Percentiles rank a stretch among this genome's conserved stretches.
These are phyloP conservation scores for Pseudogymnoascus sp. DNA, from an alignment of 2,329 filamentous ascomycete species.

Conservation along the genomic window DNA sequence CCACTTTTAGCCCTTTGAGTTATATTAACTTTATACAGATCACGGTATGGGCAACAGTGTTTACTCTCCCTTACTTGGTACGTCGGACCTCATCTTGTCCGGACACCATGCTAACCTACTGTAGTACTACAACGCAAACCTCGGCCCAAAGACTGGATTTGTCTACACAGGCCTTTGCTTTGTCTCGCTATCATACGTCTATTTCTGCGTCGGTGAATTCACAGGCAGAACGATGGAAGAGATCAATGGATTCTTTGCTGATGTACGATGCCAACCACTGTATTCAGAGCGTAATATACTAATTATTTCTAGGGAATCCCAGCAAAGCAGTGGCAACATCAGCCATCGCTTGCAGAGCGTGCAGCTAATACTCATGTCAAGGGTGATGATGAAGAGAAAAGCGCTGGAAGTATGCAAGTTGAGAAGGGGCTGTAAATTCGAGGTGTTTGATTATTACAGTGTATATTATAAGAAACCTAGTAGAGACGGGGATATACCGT, in stretches of 20 bases:
- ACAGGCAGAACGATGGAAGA: slow-evolving; percentile 31
- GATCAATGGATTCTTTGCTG: slow-evolving; percentile 34
- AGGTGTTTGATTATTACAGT: neutral
- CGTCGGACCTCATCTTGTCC: too few relatives aligned
- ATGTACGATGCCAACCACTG: slow-evolving; percentile 13
- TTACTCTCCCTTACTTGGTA: slow-evolving; percentile 33
- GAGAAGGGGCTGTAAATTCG: neutral
- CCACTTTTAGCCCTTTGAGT: neutral
- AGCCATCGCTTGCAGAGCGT: neutral
- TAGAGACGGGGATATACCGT: neutral
- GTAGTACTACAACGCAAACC: slow-evolving; percentile 31
- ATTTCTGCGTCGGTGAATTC: slow-evolving; percentile 35
- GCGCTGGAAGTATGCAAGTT: neutral
- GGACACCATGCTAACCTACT: neutral
- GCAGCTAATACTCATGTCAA: too few relatives aligned
- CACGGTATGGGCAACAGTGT: slow-evolving; percentile 35
- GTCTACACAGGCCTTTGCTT: slow-evolving; percentile 31
- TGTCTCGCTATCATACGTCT: slow-evolving; percentile 32
- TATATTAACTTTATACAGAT: slow-evolving; percentile 14
- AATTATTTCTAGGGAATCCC: neutral
- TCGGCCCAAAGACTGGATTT: slow-evolving; percentile 35
- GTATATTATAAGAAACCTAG: neutral
- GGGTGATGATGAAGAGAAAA: neutral
- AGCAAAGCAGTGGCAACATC: neutral
- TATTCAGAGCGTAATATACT: neutral